These are phyloP conservation scores for Coelastrella sp. DNA, from an alignment of 139 green algal species.

Conservation along the genomic window DNA sequence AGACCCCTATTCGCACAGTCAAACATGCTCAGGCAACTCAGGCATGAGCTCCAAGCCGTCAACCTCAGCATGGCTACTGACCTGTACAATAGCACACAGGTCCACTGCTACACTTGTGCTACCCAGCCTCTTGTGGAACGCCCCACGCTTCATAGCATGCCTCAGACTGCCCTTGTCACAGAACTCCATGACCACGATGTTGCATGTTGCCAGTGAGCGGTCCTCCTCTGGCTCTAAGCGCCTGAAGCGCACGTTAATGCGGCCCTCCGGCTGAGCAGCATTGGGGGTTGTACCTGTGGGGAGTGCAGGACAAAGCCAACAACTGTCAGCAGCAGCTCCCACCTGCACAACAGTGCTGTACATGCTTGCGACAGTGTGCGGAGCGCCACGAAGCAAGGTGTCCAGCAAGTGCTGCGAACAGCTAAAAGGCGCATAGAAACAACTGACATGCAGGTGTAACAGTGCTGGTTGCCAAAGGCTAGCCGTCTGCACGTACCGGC, in stretches of 20 bases:
- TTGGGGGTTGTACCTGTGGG: constrained; percentile 48
- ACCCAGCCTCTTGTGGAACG: constrained; percentile 74
- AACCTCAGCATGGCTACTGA: not conserved
- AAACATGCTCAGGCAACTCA: too few species aligned
- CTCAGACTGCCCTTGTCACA: constrained; percentile 65
- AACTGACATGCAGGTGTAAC: not conserved
- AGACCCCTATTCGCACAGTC: too few species aligned
- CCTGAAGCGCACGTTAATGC: constrained; percentile 73
- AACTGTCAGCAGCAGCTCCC: too few species aligned
- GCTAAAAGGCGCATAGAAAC: not conserved
- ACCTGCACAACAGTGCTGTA: too few species aligned
- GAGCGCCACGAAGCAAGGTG: too few species aligned
- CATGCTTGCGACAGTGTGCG: too few species aligned
- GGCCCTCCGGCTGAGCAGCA: constrained; percentile 46
- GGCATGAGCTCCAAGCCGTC: too few species aligned
- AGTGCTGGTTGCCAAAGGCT: not conserved
- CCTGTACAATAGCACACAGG: constrained; percentile 71
- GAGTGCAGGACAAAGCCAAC: too few species aligned
- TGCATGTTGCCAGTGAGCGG: constrained; percentile 68
- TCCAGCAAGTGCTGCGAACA: too few species aligned
- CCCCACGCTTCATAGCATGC: constrained; percentile 73
- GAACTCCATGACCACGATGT: constrained; percentile 72
- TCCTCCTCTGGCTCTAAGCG: constrained; percentile 71
- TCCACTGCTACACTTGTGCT: constrained; percentile 71
- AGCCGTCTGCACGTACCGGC: constrained; percentile 34